Evolutionary conservation across 352 stramenopile genomes (phyloP), one percentile per base, ranked within the genome.

Genomic region (Pythium periplocum): DNA sequence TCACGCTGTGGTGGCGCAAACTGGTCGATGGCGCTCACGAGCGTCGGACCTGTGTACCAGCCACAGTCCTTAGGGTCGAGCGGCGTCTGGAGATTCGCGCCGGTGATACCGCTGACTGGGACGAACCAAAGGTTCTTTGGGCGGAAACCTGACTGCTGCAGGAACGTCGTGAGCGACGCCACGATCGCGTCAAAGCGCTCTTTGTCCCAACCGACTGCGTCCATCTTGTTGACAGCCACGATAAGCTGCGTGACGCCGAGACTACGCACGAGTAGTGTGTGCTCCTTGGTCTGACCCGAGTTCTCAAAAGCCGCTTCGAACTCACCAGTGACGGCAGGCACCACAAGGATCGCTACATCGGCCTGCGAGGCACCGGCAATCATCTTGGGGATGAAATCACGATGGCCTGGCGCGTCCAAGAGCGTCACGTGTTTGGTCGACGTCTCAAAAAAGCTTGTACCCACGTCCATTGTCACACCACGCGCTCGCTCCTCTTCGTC

Each of bases 221-320:
- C 97, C 78, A 99, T 96, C 73, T 99, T 99, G 73, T 99, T 99
- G 40, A 99, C 75, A 0, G 93, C 96, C 10, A 99, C 92, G 39
- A 99, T 78, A 48, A 99, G 73, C 63, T 98, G 93, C 6, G 85
- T 90, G 34, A 99, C 93, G 12, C 97, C 97, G 4, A 95, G 77
- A 51, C 91, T 97, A 35, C 88, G 75, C 38, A 97, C 90, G 33
- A 99, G 80, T 43, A 98, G 60, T 26, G 96, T 96, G 62, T 99
- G 97, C 69, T 99, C 96, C 61, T 98, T 97, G n/a, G 96, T 98
- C 69, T 99, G 96, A 4, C 96, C 96, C n/a, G 73, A 93, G 61
- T 86, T 78, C 52, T 93, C 86, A 68, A 98, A 98, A 35, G 92
- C 95, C 1, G 90, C 88, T 62, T 99, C 94, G 59, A 99, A 99